Evolutionary conservation across 305 asterid genomes (phyloP).

Genomic region (Lippia alba): DNA sequence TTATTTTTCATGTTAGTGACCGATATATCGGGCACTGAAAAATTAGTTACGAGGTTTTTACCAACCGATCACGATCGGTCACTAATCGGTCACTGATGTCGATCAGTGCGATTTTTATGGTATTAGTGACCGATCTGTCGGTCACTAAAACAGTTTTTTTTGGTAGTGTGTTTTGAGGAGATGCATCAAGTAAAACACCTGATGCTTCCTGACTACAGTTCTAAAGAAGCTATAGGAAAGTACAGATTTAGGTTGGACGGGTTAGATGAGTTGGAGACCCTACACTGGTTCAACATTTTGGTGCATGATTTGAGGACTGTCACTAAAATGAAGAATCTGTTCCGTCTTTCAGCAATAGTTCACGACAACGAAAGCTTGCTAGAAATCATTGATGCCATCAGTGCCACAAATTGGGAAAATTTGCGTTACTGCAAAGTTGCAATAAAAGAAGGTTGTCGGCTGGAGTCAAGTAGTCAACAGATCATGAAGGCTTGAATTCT

Average conservation of each 20-base stretch:
- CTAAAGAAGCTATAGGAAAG: neutral
- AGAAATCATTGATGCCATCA: slow-evolving; percentile 13
- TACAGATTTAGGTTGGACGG: slow-evolving; percentile 4
- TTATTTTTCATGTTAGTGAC: too few relatives aligned
- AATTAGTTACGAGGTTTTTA: too few relatives aligned
- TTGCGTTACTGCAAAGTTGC: slow-evolving; percentile 5
- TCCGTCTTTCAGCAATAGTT: slow-evolving; percentile 6
- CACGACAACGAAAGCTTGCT: slow-evolving; percentile 1
- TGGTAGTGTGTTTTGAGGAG: slow-evolving; percentile 9
- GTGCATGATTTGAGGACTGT: slow-evolving; percentile 15
- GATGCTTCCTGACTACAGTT: slow-evolving; percentile 11
- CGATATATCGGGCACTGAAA: too few relatives aligned
- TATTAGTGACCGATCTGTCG: too few relatives aligned
- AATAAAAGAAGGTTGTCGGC: slow-evolving; percentile 13
- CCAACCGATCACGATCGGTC: too few relatives aligned
- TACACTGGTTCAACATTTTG: slow-evolving; percentile 16
- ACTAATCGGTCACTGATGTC: too few relatives aligned
- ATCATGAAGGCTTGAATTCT: neutral
- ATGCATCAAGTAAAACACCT: slow-evolving; percentile 20
- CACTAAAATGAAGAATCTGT: slow-evolving; percentile 20
- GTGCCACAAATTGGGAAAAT: neutral
- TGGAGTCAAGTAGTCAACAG: neutral
- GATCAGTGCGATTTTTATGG: too few relatives aligned
- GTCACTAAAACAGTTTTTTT: too few relatives aligned
- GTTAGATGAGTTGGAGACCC: slow-evolving; percentile 20